phyloP scores from a whole-genome alignment of 495 filamentous ascomycete genomes.

The Aspergillus coremiiformis region DNA sequence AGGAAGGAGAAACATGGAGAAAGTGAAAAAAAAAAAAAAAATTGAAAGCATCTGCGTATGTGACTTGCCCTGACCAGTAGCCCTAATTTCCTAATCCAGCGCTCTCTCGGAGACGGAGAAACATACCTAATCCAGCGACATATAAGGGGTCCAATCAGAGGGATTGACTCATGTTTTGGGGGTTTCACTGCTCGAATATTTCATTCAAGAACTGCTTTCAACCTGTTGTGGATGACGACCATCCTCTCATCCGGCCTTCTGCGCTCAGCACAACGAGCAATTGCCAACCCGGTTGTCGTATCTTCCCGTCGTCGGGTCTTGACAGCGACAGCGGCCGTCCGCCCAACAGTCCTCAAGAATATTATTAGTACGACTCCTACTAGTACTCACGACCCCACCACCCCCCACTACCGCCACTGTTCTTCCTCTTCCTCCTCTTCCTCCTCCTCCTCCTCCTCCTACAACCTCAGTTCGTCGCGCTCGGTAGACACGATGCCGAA shows the following conservation, averaged over 20 bases:
- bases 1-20: too few species aligned
- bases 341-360: slow-evolving; percentile 25
- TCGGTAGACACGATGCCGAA: slow-evolving; percentile 27
- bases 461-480: slow-evolving; percentile 16
- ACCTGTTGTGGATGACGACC: background rate
- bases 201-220: too few species aligned
- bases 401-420: slow-evolving; percentile 31
- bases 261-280: slow-evolving; percentile 20
- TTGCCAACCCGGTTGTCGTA: slow-evolving; percentile 12
- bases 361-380: background rate
- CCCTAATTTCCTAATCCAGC: background rate
- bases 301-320: slow-evolving; percentile 11
- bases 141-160: background rate
- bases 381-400: slow-evolving; percentile 30
- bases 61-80: slow-evolving; percentile 3
- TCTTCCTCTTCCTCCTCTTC: slow-evolving; percentile 26
- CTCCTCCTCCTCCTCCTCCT: slow-evolving; percentile 26
- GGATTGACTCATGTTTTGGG: background rate
- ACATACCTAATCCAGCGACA: background rate
- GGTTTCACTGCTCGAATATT: background rate
- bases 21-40: background rate
- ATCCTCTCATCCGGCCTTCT: slow-evolving; percentile 7
- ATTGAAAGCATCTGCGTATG: too few species aligned
- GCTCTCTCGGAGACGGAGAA: background rate
- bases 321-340: slow-evolving; percentile 15